Evolutionary conservation across 2,329 filamentous ascomycete genomes (phyloP).

Genomic region (Lizonia empirigonia): DNA sequence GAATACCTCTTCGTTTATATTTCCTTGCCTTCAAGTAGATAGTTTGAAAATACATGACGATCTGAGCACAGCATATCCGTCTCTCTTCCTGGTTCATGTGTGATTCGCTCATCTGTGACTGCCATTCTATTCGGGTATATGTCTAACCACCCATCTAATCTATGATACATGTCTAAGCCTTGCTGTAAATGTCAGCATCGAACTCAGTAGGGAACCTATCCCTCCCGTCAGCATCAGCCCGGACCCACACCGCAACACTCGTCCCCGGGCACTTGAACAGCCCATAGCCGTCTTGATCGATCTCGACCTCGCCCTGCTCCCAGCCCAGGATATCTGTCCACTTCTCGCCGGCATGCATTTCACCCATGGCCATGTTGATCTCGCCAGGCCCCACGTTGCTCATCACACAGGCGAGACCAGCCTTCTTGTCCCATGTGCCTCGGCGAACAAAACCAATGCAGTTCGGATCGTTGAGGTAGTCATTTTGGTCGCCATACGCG

Average conservation of each 20-base stretch:
- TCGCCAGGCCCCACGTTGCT: slow-evolving; percentile 50
- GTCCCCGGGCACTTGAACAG: slow-evolving; percentile 56
- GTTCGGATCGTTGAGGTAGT: slow-evolving; percentile 66
- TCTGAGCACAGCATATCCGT: too few relatives aligned
- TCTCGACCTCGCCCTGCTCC: slow-evolving; percentile 60
- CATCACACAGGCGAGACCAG: slow-evolving; percentile 57
- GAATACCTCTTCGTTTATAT: background rate
- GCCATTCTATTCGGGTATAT: background rate
- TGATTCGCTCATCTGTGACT: too few relatives aligned
- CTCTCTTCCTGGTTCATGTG: slow-evolving; percentile 15
- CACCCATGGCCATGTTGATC: slow-evolving; percentile 68
- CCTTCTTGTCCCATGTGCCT: slow-evolving; percentile 60
- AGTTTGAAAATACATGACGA: background rate
- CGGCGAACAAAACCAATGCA: slow-evolving; percentile 66
- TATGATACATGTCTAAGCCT: slow-evolving; percentile 18
- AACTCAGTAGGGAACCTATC: slow-evolving; percentile 45
- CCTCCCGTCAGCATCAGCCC: slow-evolving; percentile 57
- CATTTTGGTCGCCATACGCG: slow-evolving; percentile 67
- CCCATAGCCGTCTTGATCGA: slow-evolving; percentile 65
- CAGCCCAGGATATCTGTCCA: slow-evolving; percentile 69
- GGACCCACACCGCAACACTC: slow-evolving; percentile 68
- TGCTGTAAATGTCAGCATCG: slow-evolving; percentile 43
- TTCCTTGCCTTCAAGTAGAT: background rate
- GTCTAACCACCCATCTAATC: background rate
- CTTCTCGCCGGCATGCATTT: slow-evolving; percentile 61